These are phyloP conservation scores for Vanrija sp. DNA, from an alignment of 1,284 basidiomycete species.

Conservation along the genomic window DNA sequence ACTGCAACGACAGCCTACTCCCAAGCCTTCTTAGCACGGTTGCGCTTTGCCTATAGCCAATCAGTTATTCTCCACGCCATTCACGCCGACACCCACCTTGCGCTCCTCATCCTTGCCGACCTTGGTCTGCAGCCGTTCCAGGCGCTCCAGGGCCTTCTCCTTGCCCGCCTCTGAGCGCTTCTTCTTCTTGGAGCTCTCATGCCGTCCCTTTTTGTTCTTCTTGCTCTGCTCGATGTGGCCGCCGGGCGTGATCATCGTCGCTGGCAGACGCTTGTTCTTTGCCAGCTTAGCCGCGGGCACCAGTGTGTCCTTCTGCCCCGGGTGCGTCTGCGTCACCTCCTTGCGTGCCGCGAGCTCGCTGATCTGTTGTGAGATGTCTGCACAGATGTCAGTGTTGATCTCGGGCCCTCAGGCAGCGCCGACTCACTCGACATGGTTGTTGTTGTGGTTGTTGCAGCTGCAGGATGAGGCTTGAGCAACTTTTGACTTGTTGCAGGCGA, in stretches of 20 bases:
- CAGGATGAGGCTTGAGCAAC: too few species aligned
- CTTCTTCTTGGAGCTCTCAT: slow-evolving; percentile 22
- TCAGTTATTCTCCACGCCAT: neutral
- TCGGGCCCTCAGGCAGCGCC: neutral
- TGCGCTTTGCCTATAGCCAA: slow-evolving; percentile 31
- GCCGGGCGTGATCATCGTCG: slow-evolving; percentile 43
- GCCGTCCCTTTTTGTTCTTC: slow-evolving; percentile 18
- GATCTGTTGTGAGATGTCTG: slow-evolving; percentile 5
- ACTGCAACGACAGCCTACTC: slow-evolving; percentile 20
- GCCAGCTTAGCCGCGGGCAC: slow-evolving; percentile 36
- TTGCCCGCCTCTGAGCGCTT: slow-evolving; percentile 29
- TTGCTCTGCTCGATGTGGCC: slow-evolving; percentile 29
- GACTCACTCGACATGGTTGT: slow-evolving; percentile 7
- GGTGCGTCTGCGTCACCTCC: slow-evolving; percentile 14
- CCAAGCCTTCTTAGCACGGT: slow-evolving; percentile 46
- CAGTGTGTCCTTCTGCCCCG: slow-evolving; percentile 14
- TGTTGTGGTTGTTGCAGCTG: neutral
- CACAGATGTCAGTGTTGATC: neutral
- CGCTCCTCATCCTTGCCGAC: slow-evolving; percentile 35
- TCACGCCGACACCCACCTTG: slow-evolving; percentile 27
- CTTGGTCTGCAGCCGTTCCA: slow-evolving; percentile 25
- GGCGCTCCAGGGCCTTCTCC: slow-evolving; percentile 34
- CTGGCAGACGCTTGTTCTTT: slow-evolving; percentile 42
- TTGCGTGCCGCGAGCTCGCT: slow-evolving; percentile 14
- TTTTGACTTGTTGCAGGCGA: too few species aligned